Percentiles rank a stretch among this genome's conserved stretches.
phyloP scores from a whole-genome alignment of 208 protist species.

The Acanthamoeba sp. region DNA sequence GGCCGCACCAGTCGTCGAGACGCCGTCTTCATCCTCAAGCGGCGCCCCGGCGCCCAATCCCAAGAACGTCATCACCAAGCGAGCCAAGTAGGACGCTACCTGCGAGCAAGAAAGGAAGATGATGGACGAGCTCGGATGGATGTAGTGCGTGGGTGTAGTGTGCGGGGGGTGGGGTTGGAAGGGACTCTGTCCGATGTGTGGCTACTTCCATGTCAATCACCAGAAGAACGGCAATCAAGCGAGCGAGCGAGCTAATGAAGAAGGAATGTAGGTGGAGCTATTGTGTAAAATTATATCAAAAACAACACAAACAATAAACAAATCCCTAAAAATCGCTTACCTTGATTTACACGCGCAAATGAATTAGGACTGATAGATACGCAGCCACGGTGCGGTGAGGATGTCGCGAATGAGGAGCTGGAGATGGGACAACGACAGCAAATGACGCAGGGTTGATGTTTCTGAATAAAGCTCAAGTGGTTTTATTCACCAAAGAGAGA shows the following conservation, averaged over 20 bases:
- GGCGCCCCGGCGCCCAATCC: not conserved
- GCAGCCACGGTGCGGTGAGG: too few species aligned
- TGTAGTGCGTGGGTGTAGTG: not conserved
- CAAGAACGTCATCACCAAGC: constrained; percentile 56
- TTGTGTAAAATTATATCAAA: not conserved
- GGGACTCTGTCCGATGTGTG: too few species aligned
- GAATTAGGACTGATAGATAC: too few species aligned
- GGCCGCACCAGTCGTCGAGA: not conserved
- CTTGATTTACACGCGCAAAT: not conserved
- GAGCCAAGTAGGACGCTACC: not conserved
- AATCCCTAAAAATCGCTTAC: not conserved
- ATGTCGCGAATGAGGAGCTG: too few species aligned
- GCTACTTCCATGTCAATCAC: not conserved
- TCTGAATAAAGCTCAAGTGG: not conserved
- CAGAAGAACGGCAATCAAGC: not conserved
- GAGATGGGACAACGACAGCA: too few species aligned
- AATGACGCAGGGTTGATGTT: not conserved
- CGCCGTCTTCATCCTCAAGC: not conserved
- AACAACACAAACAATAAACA: not conserved
- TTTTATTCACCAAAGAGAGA: not conserved
- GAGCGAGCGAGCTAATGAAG: not conserved
- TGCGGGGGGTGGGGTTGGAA: not conserved
- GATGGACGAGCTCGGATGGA: not conserved
- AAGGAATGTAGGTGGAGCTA: not conserved
- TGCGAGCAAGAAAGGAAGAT: not conserved